These are phyloP conservation scores for Orobanche coerulescens DNA, from an alignment of 257 asterid genomes.

Conservation along the genomic window DNA sequence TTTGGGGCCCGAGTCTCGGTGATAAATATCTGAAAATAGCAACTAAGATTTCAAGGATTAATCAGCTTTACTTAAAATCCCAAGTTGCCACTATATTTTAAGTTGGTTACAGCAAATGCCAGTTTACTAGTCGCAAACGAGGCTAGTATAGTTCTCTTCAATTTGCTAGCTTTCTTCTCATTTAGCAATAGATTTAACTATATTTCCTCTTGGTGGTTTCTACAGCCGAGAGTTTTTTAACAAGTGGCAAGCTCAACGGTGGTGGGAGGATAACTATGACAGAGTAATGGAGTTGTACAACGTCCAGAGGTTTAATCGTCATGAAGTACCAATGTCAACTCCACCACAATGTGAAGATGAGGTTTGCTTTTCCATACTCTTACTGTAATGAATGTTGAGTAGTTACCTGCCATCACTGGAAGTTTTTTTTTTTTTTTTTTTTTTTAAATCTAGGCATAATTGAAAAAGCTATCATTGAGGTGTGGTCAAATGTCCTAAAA, in stretches of 20 bases:
- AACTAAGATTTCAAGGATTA: conserved; percentile 9
- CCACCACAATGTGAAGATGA: conserved; percentile 68
- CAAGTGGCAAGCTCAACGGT: conserved; percentile 86
- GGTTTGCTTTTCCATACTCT: conserved; percentile 34
- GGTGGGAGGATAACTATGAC: conserved; percentile 93
- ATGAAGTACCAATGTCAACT: conserved; percentile 52
- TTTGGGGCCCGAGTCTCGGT: conserved; percentile 8
- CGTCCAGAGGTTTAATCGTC: conserved; percentile 58
- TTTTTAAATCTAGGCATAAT: not conserved
- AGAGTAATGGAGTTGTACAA: conserved; percentile 86
- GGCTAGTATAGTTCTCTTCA: no score
- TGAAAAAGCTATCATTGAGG: not conserved
- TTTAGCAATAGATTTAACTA: not conserved
- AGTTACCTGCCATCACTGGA: not conserved
- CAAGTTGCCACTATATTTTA: no score
- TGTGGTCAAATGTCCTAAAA: no score
- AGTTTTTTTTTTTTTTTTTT: not conserved
- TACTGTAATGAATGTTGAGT: not conserved
- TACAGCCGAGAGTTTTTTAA: conserved; percentile 83
- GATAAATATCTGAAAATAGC: conserved; percentile 6
- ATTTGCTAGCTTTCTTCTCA: not conserved
- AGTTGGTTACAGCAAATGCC: not conserved
- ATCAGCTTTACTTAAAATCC: not conserved
- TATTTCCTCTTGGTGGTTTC: conserved; percentile 21
- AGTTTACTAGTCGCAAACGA: not conserved